Evolutionary conservation across 2,329 filamentous ascomycete species (phyloP).

Genomic region (Botrytis aclada): DNA sequence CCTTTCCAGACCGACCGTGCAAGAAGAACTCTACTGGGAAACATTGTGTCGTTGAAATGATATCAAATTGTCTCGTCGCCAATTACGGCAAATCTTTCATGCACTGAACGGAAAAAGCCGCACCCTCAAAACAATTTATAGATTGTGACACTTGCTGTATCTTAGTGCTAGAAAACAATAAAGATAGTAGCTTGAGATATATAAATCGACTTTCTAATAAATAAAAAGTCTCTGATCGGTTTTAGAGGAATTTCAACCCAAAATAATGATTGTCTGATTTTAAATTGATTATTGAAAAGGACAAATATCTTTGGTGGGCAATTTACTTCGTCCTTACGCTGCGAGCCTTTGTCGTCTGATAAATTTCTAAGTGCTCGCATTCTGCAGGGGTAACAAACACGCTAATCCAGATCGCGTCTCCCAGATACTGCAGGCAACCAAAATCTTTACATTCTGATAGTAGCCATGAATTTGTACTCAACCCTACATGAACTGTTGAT

Average conservation of each 20-base stretch:
- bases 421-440: slow-evolving; percentile 17
- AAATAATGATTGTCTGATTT: background rate
- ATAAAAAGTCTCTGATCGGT: background rate
- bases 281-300: background rate
- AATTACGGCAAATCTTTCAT: background rate
- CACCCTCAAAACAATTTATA: background rate
- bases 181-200: background rate
- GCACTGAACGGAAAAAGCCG: background rate
- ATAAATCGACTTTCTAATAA: rapidly evolving
- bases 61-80: slow-evolving; percentile 1
- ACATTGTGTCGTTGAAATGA: slow-evolving; percentile 44
- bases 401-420: slow-evolving; percentile 29
- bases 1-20: slow-evolving; percentile 74
- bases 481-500: background rate
- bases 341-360: slow-evolving; percentile 7
- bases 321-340: background rate
- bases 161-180: background rate
- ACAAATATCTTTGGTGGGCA: background rate
- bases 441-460: background rate
- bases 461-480: background rate
- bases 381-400: slow-evolving; percentile 24
- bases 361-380: slow-evolving; percentile 14
- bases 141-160: background rate
- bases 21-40: slow-evolving; percentile 55
- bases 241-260: rapidly evolving